Conservation (phyloP, 2,329 filamentous ascomycete genomes). For the Huntiella omanensis region DNA sequence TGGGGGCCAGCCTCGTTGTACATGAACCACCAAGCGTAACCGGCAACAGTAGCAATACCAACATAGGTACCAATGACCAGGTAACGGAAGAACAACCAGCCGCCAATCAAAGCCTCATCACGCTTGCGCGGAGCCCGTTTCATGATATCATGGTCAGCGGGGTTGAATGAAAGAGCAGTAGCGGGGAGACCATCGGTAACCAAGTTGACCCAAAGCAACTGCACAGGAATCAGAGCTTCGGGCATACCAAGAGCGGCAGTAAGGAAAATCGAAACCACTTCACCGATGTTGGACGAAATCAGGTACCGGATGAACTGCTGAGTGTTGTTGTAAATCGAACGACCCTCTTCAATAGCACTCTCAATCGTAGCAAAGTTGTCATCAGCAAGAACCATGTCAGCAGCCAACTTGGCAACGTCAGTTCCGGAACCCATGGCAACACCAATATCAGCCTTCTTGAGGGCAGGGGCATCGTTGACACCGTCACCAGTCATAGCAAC, state of each 20-base stretch:
- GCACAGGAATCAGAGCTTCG: slow-evolving; percentile 88
- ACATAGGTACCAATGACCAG: slow-evolving; percentile 93
- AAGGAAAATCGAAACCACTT: slow-evolving; percentile 96
- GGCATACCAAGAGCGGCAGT: slow-evolving; percentile 95
- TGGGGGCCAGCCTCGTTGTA: slow-evolving; percentile 79
- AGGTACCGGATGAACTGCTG: slow-evolving; percentile 99
- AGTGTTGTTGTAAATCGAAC: slow-evolving; percentile 98
- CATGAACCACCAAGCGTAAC: slow-evolving; percentile 99
- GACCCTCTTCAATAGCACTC: slow-evolving; percentile 85
- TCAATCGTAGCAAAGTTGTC: slow-evolving; percentile 99
- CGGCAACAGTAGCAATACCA: slow-evolving; percentile 80
- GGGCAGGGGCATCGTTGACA: slow-evolving; percentile 90
- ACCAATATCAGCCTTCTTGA: slow-evolving; percentile 98
- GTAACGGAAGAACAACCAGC: slow-evolving; percentile 96
- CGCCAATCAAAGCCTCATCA: slow-evolving; percentile 78
- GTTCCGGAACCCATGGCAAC: slow-evolving; percentile 98
- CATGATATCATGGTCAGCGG: slow-evolving; percentile 97
- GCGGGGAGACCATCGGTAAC: slow-evolving; percentile 94
- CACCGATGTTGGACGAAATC: slow-evolving; percentile 97
- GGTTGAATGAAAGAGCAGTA: slow-evolving; percentile 93
- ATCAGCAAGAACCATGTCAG: slow-evolving; percentile 96
- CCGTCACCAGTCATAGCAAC: slow-evolving; percentile 99
- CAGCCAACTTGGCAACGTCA: slow-evolving; percentile 87
- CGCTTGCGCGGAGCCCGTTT: slow-evolving; percentile 76
- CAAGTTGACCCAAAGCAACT: slow-evolving; percentile 96